These are phyloP conservation scores for Xylaria scruposa DNA, from an alignment of 495 filamentous ascomycete species.

Conservation along the genomic window DNA sequence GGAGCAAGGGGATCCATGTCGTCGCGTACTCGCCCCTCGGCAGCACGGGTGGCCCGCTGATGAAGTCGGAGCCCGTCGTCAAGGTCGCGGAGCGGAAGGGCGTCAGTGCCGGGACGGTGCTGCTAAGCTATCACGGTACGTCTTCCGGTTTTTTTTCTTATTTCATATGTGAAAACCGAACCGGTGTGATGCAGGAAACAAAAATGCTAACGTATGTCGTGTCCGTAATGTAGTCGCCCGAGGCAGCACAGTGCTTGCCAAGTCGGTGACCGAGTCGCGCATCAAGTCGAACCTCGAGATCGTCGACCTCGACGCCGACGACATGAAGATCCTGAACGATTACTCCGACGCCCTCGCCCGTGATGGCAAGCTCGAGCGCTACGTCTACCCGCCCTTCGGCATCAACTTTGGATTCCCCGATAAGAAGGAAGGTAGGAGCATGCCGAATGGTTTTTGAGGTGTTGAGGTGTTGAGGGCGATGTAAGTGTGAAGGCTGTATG, in stretches of 20 bases:
- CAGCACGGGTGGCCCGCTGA: conserved; percentile 76
- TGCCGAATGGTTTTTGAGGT: conserved; percentile 37
- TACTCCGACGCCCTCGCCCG: conserved; percentile 65
- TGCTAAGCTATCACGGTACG: conserved; percentile 79
- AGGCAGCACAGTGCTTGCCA: conserved; percentile 76
- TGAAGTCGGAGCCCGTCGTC: conserved; percentile 70
- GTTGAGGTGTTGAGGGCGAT: background rate
- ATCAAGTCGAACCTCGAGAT: conserved; percentile 77
- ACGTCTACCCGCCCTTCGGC: conserved; percentile 80
- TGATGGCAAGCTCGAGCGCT: conserved; percentile 68
- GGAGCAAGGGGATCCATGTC: conserved; percentile 73
- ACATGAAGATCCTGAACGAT: conserved; percentile 68
- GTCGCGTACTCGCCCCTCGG: conserved; percentile 80
- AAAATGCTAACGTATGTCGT: conserved; percentile 29
- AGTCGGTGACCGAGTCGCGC: conserved; percentile 75
- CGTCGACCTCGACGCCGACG: conserved; percentile 68
- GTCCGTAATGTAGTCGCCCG: conserved; percentile 61
- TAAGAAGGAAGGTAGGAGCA: conserved; percentile 52
- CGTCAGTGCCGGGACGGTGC: conserved; percentile 65
- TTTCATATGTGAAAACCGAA: too few species aligned
- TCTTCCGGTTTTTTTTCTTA: conserved; percentile 23
- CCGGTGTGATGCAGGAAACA: too few species aligned
- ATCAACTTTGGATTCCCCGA: conserved; percentile 81
- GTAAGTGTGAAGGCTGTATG: background rate
- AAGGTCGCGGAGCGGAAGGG: conserved; percentile 74